A percentile compares a stretch with the other conserved stretches of the same genome.
These are phyloP conservation scores for Keithomyces neogunnii DNA, from an alignment of 2,329 filamentous ascomycete genomes.

Conservation along the genomic window DNA sequence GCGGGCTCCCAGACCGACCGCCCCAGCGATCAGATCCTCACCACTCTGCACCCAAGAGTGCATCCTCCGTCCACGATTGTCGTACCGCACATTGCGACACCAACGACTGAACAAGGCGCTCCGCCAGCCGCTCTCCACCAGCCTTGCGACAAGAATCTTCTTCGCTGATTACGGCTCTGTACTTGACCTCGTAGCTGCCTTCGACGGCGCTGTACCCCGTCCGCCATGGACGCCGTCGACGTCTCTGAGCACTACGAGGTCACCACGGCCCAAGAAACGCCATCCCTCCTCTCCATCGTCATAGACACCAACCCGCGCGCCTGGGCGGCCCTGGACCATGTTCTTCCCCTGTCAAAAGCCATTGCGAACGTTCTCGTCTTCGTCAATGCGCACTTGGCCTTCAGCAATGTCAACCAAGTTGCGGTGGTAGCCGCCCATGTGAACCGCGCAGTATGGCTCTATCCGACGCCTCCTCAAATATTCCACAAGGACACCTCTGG, in stretches of 20 bases:
- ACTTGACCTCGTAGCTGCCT: conserved; percentile 24
- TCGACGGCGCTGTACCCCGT: conserved; percentile 10
- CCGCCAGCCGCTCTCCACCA: background rate
- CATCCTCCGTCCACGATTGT: too few species aligned
- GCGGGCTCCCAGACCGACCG: background rate
- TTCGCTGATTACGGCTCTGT: background rate
- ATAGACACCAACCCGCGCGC: conserved; percentile 95
- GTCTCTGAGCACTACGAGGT: conserved; percentile 53
- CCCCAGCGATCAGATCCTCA: too few species aligned
- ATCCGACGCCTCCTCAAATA: conserved; percentile 47
- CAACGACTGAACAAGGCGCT: background rate
- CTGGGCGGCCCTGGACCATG: conserved; percentile 70
- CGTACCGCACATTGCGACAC: background rate
- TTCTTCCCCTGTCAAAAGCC: conserved; percentile 73
- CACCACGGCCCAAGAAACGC: conserved; percentile 46
- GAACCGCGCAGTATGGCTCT: conserved; percentile 81
- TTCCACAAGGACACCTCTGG: conserved; percentile 26
- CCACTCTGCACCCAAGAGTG: too few species aligned
- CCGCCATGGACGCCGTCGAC: conserved; percentile 45
- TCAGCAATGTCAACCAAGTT: conserved; percentile 88
- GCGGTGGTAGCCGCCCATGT: conserved; percentile 85
- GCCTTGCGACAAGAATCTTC: background rate
- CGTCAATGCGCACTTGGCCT: conserved; percentile 91
- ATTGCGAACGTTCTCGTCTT: conserved; percentile 89
- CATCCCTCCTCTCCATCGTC: conserved; percentile 82